phyloP scores from a whole-genome alignment of 768 basidiomycete genomes.

The Royoungia palumana region DNA sequence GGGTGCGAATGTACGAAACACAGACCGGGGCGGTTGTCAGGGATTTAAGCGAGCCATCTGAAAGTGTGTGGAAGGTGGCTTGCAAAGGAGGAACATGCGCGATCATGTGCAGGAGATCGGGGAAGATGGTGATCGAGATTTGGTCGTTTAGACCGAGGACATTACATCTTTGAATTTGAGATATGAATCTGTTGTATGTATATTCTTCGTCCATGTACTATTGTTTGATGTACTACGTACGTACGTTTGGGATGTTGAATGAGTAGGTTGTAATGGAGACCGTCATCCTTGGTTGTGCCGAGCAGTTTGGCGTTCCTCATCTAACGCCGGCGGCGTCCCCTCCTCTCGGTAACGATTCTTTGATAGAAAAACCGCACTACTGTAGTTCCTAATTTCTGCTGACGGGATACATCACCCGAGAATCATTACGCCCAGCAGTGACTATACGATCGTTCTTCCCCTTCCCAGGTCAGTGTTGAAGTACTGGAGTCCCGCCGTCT shows the following conservation, averaged over 20 bases:
- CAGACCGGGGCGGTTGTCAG: slow-evolving; percentile 64
- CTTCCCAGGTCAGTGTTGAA: slow-evolving; percentile 33
- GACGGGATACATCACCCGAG: slow-evolving; percentile 75
- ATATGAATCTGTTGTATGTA: slow-evolving; percentile 3
- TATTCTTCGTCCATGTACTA: slow-evolving; percentile 3
- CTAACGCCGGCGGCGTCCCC: no score
- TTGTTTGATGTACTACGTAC: slow-evolving; percentile 6
- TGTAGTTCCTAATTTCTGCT: no score
- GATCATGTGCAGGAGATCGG: slow-evolving; percentile 75
- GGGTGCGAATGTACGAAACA: slow-evolving; percentile 70
- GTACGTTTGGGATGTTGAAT: no score
- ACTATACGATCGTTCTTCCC: slow-evolving; percentile 79
- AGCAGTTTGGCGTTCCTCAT: no score
- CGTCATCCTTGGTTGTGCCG: no score
- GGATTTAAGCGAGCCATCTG: slow-evolving; percentile 73
- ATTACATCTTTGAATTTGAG: slow-evolving; percentile 10
- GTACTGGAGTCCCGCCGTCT: no score
- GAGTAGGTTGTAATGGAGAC: no score
- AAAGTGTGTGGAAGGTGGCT: slow-evolving; percentile 85
- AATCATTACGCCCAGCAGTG: slow-evolving; percentile 81
- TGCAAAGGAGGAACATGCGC: slow-evolving; percentile 72
- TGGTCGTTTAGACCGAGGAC: slow-evolving; percentile 63
- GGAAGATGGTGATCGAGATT: slow-evolving; percentile 85
- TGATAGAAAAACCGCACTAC: no score
- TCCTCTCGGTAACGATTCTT: no score